Evolutionary conservation across 306 rosid species (phyloP), one percentile per base, ranked within the genome.

Genomic region (Bauhinia variegata): DNA sequence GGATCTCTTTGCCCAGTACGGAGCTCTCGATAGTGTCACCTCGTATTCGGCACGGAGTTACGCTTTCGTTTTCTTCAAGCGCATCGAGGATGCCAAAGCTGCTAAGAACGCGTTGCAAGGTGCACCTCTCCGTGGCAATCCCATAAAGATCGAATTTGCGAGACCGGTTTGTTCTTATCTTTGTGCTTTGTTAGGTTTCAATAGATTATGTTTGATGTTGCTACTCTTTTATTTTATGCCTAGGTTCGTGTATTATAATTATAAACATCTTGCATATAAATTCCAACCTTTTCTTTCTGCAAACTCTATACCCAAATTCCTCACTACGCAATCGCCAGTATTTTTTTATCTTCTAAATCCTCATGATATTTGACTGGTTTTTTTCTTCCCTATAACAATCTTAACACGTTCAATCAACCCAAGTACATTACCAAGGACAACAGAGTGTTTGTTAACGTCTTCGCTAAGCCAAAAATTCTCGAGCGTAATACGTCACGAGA

Each of bases 91-190:
- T 54, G 92, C 99, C 7, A 87, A 83, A 78, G 92, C 97, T 14
- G 99, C 99, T 14, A 91, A 91, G 79, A 82, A 80, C 16, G 86
- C 92, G 23, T 75, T 92, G 13, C 96, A 92, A 76, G 91, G 95
- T 5, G 64, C 78, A 60, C 46, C 54, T 50, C 68, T 89, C 19
- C 96, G 85, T 1, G 95, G 96, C 14, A 69, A 18, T 39, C 68
- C 86, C 39, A 44, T 92, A 68, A 92, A 89, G 67, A 92, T 92
- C 60, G 98, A 92, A 73, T 92, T 92, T 80, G 96, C 98, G 1
- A 82, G 95, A 80, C 96, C 98, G 96, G 97, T 92, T 92, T 71
- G 97, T 91, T 82, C 82, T 86, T 80, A 72, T 84, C 85, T 75
- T 67, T 76, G 67, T 65, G 72, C 74, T 53, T 46, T 64, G 37